These are phyloP conservation scores for Lactarius deliciosus DNA, from an alignment of 768 basidiomycete genomes.

Conservation along the genomic window DNA sequence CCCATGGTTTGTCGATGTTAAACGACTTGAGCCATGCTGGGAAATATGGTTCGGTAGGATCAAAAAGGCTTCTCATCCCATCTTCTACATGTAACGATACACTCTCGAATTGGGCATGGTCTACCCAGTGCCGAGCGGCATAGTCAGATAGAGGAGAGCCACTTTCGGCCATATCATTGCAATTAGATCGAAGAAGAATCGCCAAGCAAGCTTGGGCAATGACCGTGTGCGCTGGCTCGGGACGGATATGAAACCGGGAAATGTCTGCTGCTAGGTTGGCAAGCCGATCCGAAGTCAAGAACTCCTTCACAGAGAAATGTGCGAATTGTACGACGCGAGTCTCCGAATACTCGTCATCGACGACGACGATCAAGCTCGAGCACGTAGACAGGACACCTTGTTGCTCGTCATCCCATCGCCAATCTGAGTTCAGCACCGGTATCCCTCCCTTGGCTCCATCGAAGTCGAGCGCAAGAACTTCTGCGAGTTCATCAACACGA, in stretches of 20 bases:
- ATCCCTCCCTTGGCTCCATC: too few relatives aligned
- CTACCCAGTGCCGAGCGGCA: background rate
- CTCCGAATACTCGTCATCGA: background rate
- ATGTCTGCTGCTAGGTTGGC: background rate
- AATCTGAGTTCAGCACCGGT: too few relatives aligned
- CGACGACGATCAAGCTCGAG: background rate
- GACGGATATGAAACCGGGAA: background rate
- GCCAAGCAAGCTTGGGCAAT: background rate
- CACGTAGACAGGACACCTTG: too few relatives aligned
- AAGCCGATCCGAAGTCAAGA: constrained; percentile 5
- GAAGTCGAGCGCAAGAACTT: too few relatives aligned
- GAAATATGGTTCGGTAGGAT: background rate
- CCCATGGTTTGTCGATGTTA: background rate
- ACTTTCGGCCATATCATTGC: too few relatives aligned
- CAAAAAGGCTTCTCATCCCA: background rate
- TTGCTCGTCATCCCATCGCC: too few relatives aligned
- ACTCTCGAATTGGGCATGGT: background rate
- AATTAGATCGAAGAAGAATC: background rate
- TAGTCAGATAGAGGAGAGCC: background rate
- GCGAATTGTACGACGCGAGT: background rate
- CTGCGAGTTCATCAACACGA: too few relatives aligned
- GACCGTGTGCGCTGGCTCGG: background rate
- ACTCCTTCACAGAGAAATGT: background rate
- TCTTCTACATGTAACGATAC: background rate
- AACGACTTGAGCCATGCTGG: background rate